Evolutionary conservation across 2,329 filamentous ascomycete species (phyloP).

Genomic region (Sphaerulina vaccinii): DNA sequence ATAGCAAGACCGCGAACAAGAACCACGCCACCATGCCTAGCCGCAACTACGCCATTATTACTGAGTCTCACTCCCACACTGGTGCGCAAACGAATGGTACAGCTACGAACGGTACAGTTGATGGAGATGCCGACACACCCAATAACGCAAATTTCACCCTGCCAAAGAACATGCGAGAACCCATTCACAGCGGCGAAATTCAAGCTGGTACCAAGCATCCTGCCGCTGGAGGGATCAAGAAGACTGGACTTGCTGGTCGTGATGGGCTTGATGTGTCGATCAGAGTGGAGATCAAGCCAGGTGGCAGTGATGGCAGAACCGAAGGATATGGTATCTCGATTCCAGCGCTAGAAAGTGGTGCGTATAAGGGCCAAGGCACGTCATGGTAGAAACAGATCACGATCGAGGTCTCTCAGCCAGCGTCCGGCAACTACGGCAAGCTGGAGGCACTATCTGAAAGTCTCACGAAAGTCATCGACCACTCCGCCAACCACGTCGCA

Average conservation of each 20-base stretch:
- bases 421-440: too few relatives aligned
- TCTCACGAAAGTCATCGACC: too few relatives aligned
- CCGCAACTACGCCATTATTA: slow-evolving; percentile 64
- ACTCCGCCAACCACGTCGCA: too few relatives aligned
- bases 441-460: too few relatives aligned
- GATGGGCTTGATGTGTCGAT: slow-evolving; percentile 50
- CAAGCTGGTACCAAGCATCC: slow-evolving; percentile 74
- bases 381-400: slow-evolving; percentile 32
- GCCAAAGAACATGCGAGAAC: slow-evolving; percentile 62
- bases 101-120: slow-evolving; percentile 23
- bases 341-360: slow-evolving; percentile 41
- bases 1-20: slow-evolving; percentile 63
- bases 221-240: slow-evolving; percentile 57
- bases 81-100: slow-evolving; percentile 30
- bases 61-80: slow-evolving; percentile 46
- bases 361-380: slow-evolving; percentile 30
- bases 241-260: slow-evolving; percentile 45
- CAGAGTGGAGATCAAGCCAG: slow-evolving; percentile 49
- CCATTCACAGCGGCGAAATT: slow-evolving; percentile 74
- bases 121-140: slow-evolving; percentile 19
- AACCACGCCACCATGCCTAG: slow-evolving; percentile 85
- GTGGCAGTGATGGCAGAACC: slow-evolving; percentile 46
- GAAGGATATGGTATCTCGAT: slow-evolving; percentile 53
- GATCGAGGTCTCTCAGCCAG: too few relatives aligned
- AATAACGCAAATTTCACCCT: slow-evolving; percentile 43